Percentiles rank a stretch among this genome's conserved stretches.
These are phyloP conservation scores for Fusarium sp. DNA, from an alignment of 2,329 filamentous ascomycete genomes.

Conservation along the genomic window DNA sequence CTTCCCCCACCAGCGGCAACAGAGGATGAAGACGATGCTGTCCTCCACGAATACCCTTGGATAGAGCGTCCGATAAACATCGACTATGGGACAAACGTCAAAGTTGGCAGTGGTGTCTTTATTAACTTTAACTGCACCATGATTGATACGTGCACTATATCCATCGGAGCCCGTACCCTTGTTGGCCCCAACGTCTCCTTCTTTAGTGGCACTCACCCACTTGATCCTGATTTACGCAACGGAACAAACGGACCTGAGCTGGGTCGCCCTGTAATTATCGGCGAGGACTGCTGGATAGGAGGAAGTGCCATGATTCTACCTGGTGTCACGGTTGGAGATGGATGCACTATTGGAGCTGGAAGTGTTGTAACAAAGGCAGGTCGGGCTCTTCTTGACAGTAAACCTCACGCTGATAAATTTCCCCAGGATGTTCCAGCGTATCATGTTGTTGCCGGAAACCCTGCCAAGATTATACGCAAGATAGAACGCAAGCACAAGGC, in stretches of 20 bases:
- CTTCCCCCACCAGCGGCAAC: slow-evolving; percentile 70
- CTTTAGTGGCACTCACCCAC: slow-evolving; percentile 80
- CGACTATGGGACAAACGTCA: slow-evolving; percentile 84
- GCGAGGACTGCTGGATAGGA: slow-evolving; percentile 85
- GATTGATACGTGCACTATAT: slow-evolving; percentile 81
- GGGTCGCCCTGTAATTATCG: slow-evolving; percentile 80
- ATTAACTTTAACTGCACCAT: slow-evolving; percentile 81
- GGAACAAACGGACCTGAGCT: slow-evolving; percentile 80
- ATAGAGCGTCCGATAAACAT: slow-evolving; percentile 76
- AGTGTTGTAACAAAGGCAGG: slow-evolving; percentile 80
- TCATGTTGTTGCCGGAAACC: slow-evolving; percentile 47
- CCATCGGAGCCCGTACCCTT: slow-evolving; percentile 81
- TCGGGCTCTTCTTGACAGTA: slow-evolving; percentile 18
- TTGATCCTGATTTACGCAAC: slow-evolving; percentile 80
- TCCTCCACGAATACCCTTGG: slow-evolving; percentile 75
- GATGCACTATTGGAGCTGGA: slow-evolving; percentile 80
- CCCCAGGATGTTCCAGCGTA: slow-evolving; percentile 48
- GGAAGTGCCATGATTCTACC: slow-evolving; percentile 78
- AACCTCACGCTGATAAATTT: neutral
- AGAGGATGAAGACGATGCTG: slow-evolving; percentile 72
- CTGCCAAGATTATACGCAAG: slow-evolving; percentile 38
- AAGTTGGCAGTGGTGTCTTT: slow-evolving; percentile 74
- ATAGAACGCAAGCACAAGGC: slow-evolving; percentile 20
- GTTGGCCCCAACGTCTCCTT: slow-evolving; percentile 84
- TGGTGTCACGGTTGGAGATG: slow-evolving; percentile 82